A percentile compares a stretch with the other conserved stretches of the same genome.
Conservation (phyloP, 1,284 basidiomycete species). For the Cutaneotrichosporon sp. region DNA sequence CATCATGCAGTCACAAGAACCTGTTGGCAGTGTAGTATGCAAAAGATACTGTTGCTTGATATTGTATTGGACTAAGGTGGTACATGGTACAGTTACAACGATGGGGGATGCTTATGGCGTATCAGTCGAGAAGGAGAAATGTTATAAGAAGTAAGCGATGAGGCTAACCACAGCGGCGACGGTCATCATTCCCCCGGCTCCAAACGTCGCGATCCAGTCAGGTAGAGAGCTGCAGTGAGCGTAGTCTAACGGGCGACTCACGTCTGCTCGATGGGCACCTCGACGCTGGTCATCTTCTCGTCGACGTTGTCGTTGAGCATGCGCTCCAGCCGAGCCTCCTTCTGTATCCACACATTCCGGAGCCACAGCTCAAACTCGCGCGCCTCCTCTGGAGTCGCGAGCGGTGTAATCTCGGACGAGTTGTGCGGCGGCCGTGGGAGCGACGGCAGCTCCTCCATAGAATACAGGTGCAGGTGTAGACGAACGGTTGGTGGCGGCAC, state of each 20-base stretch:
- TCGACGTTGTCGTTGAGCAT: constrained; percentile 56
- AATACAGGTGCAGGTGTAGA: constrained; percentile 75
- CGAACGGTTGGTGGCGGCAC: constrained; percentile 82
- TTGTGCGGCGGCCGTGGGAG: constrained; percentile 18
- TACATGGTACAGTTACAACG: background rate
- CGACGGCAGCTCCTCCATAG: constrained; percentile 32
- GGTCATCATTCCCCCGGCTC: constrained; percentile 38
- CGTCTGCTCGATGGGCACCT: constrained; percentile 39
- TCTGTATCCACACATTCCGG: constrained; percentile 72
- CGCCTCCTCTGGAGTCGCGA: constrained; percentile 66
- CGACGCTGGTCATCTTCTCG: background rate
- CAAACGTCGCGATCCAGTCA: constrained; percentile 42
- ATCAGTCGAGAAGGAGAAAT: background rate
- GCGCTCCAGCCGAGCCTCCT: constrained; percentile 70
- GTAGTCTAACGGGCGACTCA: constrained; percentile 25
- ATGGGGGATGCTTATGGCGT: background rate
- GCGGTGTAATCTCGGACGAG: constrained; percentile 3
- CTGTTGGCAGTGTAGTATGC: constrained; percentile 8
- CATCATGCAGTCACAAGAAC: constrained; percentile 7
- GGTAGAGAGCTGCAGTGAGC: constrained; percentile 28
- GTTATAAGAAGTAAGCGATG: background rate
- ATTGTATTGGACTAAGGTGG: background rate
- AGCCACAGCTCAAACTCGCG: constrained; percentile 80
- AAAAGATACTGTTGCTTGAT: background rate
- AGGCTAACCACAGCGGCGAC: constrained; percentile 1